Conservation (phyloP, 169 alveolate genomes). For the Plasmodium cynomolgi region DNA sequence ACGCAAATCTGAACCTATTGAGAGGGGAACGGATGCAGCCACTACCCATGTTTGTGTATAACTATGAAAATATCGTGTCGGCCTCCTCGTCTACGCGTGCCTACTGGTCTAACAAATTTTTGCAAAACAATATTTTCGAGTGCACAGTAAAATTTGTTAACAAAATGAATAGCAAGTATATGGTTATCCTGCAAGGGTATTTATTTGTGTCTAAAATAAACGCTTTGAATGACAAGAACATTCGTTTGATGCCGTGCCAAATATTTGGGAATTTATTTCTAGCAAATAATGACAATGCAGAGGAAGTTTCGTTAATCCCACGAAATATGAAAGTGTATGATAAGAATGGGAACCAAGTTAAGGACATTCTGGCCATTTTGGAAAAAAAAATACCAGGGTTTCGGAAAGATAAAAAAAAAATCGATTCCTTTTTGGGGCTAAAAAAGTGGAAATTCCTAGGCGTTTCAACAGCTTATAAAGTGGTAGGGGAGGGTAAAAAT, state of each 20-base stretch:
- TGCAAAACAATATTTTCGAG: conserved; percentile 50
- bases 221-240: conserved; percentile 30
- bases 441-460: conserved; percentile 73
- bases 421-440: conserved; percentile 48
- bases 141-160: conserved; percentile 63
- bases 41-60: conserved; percentile 70
- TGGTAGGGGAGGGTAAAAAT: conserved; percentile 73
- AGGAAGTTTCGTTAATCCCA: conserved; percentile 35
- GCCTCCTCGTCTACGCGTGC: conserved; percentile 59
- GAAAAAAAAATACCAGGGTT: conserved; percentile 73
- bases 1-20: conserved; percentile 11
- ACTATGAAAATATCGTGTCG: conserved; percentile 52
- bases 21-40: conserved; percentile 72
- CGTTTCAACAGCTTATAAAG: conserved; percentile 68
- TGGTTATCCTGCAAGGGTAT: conserved; percentile 74
- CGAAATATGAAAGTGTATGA: conserved; percentile 71
- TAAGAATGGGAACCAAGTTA: conserved; percentile 61
- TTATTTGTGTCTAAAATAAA: conserved; percentile 45
- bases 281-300: conserved; percentile 52
- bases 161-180: conserved; percentile 72
- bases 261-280: conserved; percentile 68
- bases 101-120: conserved; percentile 41
- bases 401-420: conserved; percentile 62
- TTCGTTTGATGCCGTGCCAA: conserved; percentile 66
- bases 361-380: conserved; percentile 51